Evolutionary conservation across 2,329 filamentous ascomycete genomes (phyloP).

Genomic region (Penicillium concentricum): DNA sequence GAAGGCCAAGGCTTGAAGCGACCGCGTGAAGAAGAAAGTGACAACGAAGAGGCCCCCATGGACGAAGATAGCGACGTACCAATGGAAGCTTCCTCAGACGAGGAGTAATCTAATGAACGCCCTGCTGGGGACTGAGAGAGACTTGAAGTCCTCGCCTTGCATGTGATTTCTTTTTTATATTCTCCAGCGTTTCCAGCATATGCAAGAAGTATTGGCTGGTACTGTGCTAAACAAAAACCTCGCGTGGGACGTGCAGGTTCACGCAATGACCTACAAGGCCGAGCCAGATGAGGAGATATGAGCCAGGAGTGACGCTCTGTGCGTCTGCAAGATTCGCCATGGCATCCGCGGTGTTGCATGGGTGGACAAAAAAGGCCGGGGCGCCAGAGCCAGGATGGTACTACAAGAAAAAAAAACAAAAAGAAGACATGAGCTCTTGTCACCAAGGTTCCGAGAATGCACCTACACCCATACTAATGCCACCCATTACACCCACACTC

Average conservation of each 20-base stretch:
- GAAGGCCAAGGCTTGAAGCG: conserved; percentile 66
- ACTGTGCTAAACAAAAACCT: conserved; percentile 49
- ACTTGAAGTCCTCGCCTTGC: conserved; percentile 12
- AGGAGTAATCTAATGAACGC: conserved; percentile 50
- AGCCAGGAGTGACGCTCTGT: conserved; percentile 46
- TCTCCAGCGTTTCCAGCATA: conserved; percentile 15
- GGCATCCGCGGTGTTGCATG: conserved; percentile 81
- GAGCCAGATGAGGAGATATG: conserved; percentile 85
- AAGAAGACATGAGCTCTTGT: conserved; percentile 36
- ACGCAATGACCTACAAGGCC: conserved; percentile 81
- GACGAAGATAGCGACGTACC: conserved; percentile 69
- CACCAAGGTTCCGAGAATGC: conserved; percentile 23
- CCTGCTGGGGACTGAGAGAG: conserved; percentile 12
- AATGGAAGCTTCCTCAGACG: conserved; percentile 71
- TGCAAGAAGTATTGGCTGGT: conserved; percentile 20
- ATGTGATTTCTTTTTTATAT: conserved; percentile 9
- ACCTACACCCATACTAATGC: conserved; percentile 75
- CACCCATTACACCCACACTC: conserved; percentile 64
- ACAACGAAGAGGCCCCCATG: conserved; percentile 55
- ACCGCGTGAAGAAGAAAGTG: conserved; percentile 63
- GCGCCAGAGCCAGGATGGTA: conserved; percentile 79
- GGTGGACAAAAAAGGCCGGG: conserved; percentile 87
- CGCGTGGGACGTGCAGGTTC: conserved; percentile 72
- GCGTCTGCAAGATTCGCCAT: conserved; percentile 62
- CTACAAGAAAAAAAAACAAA: conserved; percentile 44